Base-by-base conservation (phyloP, 2,329 filamentous ascomycete species). In the Colletotrichum lini region DNA sequence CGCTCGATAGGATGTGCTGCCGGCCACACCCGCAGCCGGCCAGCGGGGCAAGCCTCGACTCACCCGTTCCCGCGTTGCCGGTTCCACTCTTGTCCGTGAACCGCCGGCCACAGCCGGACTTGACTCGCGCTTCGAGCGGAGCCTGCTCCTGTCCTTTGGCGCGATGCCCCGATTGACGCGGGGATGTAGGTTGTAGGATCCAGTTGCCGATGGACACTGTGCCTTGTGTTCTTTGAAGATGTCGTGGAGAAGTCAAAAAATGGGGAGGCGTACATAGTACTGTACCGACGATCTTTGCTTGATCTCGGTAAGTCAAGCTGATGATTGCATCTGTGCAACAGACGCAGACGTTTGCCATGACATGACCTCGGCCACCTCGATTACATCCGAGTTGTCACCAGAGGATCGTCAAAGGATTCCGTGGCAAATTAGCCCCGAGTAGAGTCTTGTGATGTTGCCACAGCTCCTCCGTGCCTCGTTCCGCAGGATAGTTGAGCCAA, bases 21-120 rank as follows among this genome's bases (percentile, higher is more conserved):
- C 68, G 68, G 58, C 18, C 47, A 67, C 45, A 63, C 64, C 52
- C 67, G 50, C 54, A 18, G 21, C 47, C 67, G 67, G 21, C 61
- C 52, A 60, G 61, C 45, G 61, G 45, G 42, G 60, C 60, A 52
- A 47, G 23, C 9, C 30, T 54, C 30, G 42, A 38, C 18, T 26
- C 26, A 38, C 40, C 54, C 23, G 65, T 70, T 62, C 54, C 62
- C 62, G 67, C 67, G 67, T 60, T 66, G 53, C 21, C 30, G 18
- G 56, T 56, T 44, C 67, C 67, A 66, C 67, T 54, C 40, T 45
- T 26, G 54, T 23, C 61, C 67, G 67, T 47, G 23, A 18, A 26
- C 56, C 62, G 23, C 67, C 67, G 62, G 62, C 30, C 49, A 54
- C 16, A 56, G 47, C 21, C 49, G 53, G 64, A 18, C 45, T 65